Evolutionary conservation across 2,329 filamentous ascomycete genomes (phyloP).

Genomic region (Diaporthe destruens): DNA sequence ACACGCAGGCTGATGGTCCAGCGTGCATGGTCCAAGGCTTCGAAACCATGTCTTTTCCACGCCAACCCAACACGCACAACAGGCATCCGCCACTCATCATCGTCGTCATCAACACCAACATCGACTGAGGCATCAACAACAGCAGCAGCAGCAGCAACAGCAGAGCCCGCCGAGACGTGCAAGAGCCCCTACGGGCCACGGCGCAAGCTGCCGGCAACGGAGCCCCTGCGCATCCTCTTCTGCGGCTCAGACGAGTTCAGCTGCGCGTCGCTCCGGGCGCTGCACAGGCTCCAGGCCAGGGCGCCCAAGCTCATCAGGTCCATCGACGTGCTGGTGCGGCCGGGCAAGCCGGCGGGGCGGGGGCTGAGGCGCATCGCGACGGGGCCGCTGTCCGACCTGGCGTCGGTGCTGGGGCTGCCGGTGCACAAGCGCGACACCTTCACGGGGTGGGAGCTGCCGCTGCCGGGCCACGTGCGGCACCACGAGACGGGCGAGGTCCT

Average conservation of each 20-base stretch:
- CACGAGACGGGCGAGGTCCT: constrained; percentile 37
- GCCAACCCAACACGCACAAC: background rate
- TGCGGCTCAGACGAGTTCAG: constrained; percentile 96
- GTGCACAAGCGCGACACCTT: constrained; percentile 87
- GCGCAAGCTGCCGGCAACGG: constrained; percentile 48
- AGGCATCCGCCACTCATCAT: constrained; percentile 7
- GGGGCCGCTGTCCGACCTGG: constrained; percentile 81
- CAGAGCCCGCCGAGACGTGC: background rate
- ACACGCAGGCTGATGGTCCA: constrained; percentile 13
- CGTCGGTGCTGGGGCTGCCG: constrained; percentile 71
- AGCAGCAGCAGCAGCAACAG: background rate
- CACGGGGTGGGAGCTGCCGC: constrained; percentile 73
- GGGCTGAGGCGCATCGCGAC: constrained; percentile 74
- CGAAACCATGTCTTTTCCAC: too few relatives aligned
- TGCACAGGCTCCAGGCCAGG: constrained; percentile 68
- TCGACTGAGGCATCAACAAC: background rate
- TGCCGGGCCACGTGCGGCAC: constrained; percentile 37
- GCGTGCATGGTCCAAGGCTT: background rate
- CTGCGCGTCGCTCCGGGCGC: constrained; percentile 77
- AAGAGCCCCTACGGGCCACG: background rate
- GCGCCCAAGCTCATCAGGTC: constrained; percentile 73
- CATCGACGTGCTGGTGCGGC: constrained; percentile 87
- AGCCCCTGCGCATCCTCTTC: constrained; percentile 87
- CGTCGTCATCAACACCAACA: background rate
- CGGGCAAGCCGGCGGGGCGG: constrained; percentile 82